phyloP scores from a whole-genome alignment of 768 basidiomycete species.

The Hydnum rufescens region DNA sequence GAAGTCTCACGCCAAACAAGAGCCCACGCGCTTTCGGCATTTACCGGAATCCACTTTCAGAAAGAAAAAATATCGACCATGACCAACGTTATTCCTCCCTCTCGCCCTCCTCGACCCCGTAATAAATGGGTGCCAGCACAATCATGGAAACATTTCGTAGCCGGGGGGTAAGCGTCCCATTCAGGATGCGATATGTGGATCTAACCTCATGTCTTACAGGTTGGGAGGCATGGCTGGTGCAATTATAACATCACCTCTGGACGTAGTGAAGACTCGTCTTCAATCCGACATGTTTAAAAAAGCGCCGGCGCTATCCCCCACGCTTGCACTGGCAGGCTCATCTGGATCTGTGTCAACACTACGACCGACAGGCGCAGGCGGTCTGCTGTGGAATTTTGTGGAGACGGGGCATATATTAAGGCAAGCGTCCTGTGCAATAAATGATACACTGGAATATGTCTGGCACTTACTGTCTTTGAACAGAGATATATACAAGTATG shows the following conservation, averaged over 20 bases:
- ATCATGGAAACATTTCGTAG: slow-evolving; percentile 70
- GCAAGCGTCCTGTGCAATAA: slow-evolving; percentile 23
- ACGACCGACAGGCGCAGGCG: slow-evolving; percentile 16
- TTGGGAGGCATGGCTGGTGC: slow-evolving; percentile 96
- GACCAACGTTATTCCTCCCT: neutral
- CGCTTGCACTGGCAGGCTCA: slow-evolving; percentile 13
- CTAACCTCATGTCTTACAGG: slow-evolving; percentile 24
- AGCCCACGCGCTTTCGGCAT: neutral
- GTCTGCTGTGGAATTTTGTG: slow-evolving; percentile 78
- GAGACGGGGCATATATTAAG: slow-evolving; percentile 82
- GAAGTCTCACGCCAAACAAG: no score
- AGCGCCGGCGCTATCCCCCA: slow-evolving; percentile 20
- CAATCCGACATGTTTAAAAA: slow-evolving; percentile 69
- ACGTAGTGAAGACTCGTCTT: slow-evolving; percentile 93
- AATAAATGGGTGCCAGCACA: slow-evolving; percentile 32
- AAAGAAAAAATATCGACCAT: neutral
- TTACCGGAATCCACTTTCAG: neutral
- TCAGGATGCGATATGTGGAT: neutral
- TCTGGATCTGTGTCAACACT: slow-evolving; percentile 12
- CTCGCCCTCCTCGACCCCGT: neutral
- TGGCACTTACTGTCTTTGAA: neutral
- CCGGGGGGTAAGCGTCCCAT: slow-evolving; percentile 50
- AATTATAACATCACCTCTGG: slow-evolving; percentile 90
- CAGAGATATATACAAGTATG: slow-evolving; percentile 74
- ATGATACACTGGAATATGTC: neutral